Conservation (phyloP, 805 yeast genomes). For the Lipomyces sp. region DNA sequence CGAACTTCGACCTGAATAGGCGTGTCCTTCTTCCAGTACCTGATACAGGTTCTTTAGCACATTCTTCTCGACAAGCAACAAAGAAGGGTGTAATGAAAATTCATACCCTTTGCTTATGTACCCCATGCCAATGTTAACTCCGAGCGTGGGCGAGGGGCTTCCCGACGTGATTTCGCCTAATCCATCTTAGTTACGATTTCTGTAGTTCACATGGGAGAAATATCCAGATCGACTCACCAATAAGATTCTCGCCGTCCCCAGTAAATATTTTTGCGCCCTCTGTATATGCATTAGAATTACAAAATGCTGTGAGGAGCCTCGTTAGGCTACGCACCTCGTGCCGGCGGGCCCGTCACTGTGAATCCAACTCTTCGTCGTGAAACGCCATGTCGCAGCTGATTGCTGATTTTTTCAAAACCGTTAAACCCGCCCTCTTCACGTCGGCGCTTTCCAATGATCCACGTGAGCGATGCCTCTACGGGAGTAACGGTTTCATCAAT, state of each 20-base stretch:
- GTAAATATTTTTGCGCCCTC: too few relatives aligned
- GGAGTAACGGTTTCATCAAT: slow-evolving; percentile 77
- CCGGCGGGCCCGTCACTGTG: slow-evolving; percentile 80
- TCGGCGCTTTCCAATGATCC: slow-evolving; percentile 85
- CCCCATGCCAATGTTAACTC: slow-evolving; percentile 86
- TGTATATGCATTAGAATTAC: slow-evolving; percentile 13
- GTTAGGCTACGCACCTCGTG: slow-evolving; percentile 51
- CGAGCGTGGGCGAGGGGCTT: slow-evolving; percentile 63
- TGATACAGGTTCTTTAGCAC: slow-evolving; percentile 45
- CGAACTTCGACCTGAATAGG: slow-evolving; percentile 71
- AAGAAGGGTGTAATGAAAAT: background rate
- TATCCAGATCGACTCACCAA: too few relatives aligned
- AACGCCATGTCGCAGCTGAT: slow-evolving; percentile 57
- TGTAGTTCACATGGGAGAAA: too few relatives aligned
- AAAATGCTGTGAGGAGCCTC: background rate
- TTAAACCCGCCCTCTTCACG: slow-evolving; percentile 62
- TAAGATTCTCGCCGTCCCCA: slow-evolving; percentile 5
- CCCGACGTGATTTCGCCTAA: slow-evolving; percentile 62
- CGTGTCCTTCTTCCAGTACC: slow-evolving; percentile 67
- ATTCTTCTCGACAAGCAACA: slow-evolving; percentile 24
- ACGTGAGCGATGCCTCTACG: slow-evolving; percentile 79
- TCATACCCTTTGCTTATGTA: slow-evolving; percentile 46
- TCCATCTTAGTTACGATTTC: background rate
- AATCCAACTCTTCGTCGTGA: slow-evolving; percentile 68
- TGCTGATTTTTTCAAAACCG: slow-evolving; percentile 67